These are phyloP conservation scores for Clonostachys rhizophaga DNA, from an alignment of 2,329 filamentous ascomycete species.

Conservation along the genomic window DNA sequence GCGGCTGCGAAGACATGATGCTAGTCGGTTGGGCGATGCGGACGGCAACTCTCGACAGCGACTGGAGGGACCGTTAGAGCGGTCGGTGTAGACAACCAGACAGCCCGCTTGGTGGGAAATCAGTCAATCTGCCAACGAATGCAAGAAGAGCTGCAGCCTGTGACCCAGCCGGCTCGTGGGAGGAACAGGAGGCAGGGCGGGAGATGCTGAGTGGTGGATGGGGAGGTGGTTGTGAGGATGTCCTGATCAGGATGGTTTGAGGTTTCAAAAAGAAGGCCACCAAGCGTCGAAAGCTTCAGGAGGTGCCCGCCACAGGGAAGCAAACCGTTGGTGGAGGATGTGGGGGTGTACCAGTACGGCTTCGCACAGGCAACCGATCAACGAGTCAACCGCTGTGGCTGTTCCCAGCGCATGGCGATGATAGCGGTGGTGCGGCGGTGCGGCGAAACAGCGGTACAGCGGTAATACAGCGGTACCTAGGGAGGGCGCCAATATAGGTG, in stretches of 20 bases:
- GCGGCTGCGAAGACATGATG: conserved; percentile 29
- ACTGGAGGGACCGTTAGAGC: too few relatives aligned
- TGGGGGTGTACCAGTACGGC: background rate
- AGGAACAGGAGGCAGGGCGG: background rate
- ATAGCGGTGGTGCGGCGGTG: too few relatives aligned
- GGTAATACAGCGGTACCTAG: too few relatives aligned
- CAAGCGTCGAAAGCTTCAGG: conserved; percentile 14
- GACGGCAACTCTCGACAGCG: too few relatives aligned
- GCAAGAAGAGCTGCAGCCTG: conserved; percentile 23
- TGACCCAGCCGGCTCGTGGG: conserved; percentile 26
- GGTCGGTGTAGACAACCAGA: conserved; percentile 4
- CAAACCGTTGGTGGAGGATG: conserved; percentile 11
- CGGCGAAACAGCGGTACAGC: too few relatives aligned
- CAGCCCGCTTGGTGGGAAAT: background rate
- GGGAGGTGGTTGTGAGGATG: background rate
- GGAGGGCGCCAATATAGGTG: too few relatives aligned
- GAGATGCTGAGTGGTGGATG: background rate
- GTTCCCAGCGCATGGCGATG: too few relatives aligned
- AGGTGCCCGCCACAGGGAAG: conserved; percentile 13
- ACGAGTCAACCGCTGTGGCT: too few relatives aligned
- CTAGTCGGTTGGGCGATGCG: background rate
- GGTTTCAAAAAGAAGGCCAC: background rate
- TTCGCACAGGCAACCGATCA: too few relatives aligned
- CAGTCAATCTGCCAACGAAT: conserved; percentile 4
- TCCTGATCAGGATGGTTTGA: background rate